These are phyloP conservation scores for Penstemon barbatus DNA, from an alignment of 257 asterid genomes.

Conservation along the genomic window DNA sequence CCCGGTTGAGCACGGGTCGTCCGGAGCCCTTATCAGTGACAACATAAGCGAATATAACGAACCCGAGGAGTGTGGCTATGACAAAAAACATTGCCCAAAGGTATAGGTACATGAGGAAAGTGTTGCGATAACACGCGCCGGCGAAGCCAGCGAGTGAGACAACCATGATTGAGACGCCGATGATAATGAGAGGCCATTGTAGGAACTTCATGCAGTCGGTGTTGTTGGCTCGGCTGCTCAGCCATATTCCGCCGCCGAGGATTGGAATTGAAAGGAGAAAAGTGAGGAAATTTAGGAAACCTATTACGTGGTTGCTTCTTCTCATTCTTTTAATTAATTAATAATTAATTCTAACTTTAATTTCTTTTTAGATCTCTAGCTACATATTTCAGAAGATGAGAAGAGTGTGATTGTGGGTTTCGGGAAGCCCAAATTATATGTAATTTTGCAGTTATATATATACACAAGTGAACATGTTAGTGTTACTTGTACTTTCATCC, in stretches of 20 bases:
- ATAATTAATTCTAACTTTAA: not conserved
- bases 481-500: too few relatives aligned
- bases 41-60: slow-evolving; percentile 74
- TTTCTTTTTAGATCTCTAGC: too few relatives aligned
- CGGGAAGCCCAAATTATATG: too few relatives aligned
- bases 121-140: slow-evolving; percentile 82
- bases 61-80: slow-evolving; percentile 63
- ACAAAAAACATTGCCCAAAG: slow-evolving; percentile 80
- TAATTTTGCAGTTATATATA: too few relatives aligned
- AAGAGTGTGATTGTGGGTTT: too few relatives aligned
- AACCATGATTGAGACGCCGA: slow-evolving; percentile 72
- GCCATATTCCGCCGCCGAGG: slow-evolving; percentile 87
- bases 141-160: slow-evolving; percentile 85
- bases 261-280: slow-evolving; percentile 66
- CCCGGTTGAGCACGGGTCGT: slow-evolving; percentile 56
- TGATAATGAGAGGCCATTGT: slow-evolving; percentile 81
- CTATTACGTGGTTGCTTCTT: slow-evolving; percentile 67
- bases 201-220: slow-evolving; percentile 83
- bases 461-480: too few relatives aligned
- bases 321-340: slow-evolving; percentile 39
- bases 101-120: slow-evolving; percentile 78
- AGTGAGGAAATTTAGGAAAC: slow-evolving; percentile 64
- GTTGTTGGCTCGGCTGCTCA: slow-evolving; percentile 79
- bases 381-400: too few relatives aligned
- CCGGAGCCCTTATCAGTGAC: slow-evolving; percentile 82